Evolutionary conservation across 345 rosid genomes (phyloP).

Genomic region (Linum trigynum): DNA sequence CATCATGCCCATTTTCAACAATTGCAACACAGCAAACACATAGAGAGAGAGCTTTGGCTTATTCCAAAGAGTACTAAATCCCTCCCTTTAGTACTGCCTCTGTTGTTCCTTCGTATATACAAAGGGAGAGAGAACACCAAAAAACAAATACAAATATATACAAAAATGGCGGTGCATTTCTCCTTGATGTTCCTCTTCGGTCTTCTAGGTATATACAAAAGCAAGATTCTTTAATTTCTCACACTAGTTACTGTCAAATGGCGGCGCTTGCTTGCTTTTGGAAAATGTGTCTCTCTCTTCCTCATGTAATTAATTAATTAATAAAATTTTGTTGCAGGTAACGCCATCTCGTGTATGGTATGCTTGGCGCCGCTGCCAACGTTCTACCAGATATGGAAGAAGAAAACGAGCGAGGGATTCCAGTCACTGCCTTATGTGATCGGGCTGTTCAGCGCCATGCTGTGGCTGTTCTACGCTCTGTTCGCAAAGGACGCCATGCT

Average conservation of each 20-base stretch:
- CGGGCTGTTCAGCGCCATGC: slow-evolving; percentile 27
- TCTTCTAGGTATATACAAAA: slow-evolving; percentile 15
- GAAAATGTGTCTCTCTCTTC: neutral
- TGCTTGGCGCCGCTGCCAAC: slow-evolving; percentile 29
- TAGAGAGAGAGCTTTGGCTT: neutral
- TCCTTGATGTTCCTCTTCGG: slow-evolving; percentile 16
- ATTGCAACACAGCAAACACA: neutral
- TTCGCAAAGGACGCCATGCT: slow-evolving; percentile 17
- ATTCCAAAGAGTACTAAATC: too few relatives aligned
- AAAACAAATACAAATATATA: too few relatives aligned
- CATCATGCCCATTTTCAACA: neutral
- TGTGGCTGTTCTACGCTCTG: slow-evolving; percentile 25
- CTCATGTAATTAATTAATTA: neutral
- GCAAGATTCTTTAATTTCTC: too few relatives aligned
- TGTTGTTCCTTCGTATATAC: too few relatives aligned
- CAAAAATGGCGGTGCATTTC: slow-evolving; percentile 14
- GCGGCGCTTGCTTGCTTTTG: neutral
- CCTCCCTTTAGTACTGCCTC: too few relatives aligned
- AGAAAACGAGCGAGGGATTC: slow-evolving; percentile 25
- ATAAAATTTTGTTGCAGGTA: slow-evolving; percentile 3
- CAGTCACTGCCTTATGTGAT: slow-evolving; percentile 25
- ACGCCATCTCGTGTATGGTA: slow-evolving; percentile 17
- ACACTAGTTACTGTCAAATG: neutral
- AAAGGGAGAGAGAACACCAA: neutral
- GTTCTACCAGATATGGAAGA: slow-evolving; percentile 23